Evolutionary conservation across 257 asterid genomes (phyloP), one percentile per base, ranked within the genome.

Genomic region (Solanum lycopersicoides): DNA sequence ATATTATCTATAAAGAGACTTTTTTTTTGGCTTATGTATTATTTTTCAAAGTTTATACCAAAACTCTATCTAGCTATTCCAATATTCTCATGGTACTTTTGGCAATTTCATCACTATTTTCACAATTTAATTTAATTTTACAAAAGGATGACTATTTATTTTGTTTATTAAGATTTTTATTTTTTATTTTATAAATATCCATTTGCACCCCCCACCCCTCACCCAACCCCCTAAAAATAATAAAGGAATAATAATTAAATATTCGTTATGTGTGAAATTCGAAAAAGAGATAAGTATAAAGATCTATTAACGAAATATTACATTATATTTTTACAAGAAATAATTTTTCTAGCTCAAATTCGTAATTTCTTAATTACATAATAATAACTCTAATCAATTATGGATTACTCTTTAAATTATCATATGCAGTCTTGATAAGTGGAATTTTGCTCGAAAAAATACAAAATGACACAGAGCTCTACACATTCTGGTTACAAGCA

Each of bases 401-500:
- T 5, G 3, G 28, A 8, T 41, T 77, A 25, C 39, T 25, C 2
- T 32, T 32, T 41, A 39, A 16, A 72, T 35, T 63, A 23, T 28
- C 23, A 25, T 88, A 50, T 82, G 28, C 35, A 71, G 88, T 86
- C 88, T 93, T 91, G 96, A 90, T 92, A 91, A 84, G 25, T 84
- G 92, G 90, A 89, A 93, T 88, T 89, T 66, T 84, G 94, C 96
- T 94, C 95, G 98, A 92, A 93, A 91, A 88, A 86, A 95, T 72
- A 95, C 91, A 88, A 86, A 47, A 87, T 50, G 93, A 95, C 97
- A 92, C 98, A 92, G 83, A 90, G 94, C 96, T 93, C 95, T 93
- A 93, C 94, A 92, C 92, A 92, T 92, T 92, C 95, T 91, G 77
- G 87, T 90, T 92, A 91, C 96, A 93, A 95, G 97, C 98, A 94